These are phyloP conservation scores for Ophiocordyceps australis DNA, from an alignment of 2,329 filamentous ascomycete species.

Conservation along the genomic window DNA sequence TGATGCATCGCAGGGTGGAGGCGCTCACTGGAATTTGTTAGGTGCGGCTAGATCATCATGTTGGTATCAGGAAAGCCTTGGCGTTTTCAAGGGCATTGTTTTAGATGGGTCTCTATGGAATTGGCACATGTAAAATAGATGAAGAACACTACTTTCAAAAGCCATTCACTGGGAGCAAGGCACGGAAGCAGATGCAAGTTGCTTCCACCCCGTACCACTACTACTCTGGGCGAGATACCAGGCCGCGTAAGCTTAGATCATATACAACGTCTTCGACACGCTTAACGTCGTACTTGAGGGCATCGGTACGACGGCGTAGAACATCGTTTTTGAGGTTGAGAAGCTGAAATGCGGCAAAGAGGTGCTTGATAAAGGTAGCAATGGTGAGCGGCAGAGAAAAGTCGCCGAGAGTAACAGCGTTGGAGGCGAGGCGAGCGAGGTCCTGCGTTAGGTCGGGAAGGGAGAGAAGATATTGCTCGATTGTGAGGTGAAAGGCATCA, in stretches of 20 bases:
- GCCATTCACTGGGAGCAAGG: neutral
- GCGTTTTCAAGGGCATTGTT: too few species aligned
- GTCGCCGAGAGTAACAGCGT: slow-evolving; percentile 78
- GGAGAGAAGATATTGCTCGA: slow-evolving; percentile 90
- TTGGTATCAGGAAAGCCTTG: too few species aligned
- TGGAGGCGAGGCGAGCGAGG: slow-evolving; percentile 77
- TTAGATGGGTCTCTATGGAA: too few species aligned
- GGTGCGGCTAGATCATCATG: too few species aligned
- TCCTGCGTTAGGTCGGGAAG: slow-evolving; percentile 81
- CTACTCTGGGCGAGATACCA: too few species aligned
- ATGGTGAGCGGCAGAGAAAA: slow-evolving; percentile 74
- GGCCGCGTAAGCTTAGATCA: slow-evolving; percentile 71
- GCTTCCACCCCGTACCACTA: too few species aligned
- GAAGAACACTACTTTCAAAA: too few species aligned
- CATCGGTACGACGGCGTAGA: slow-evolving; percentile 72
- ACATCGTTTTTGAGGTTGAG: slow-evolving; percentile 95
- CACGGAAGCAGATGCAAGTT: neutral
- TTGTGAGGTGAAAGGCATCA: slow-evolving; percentile 86
- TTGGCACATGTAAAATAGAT: too few species aligned
- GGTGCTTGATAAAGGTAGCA: slow-evolving; percentile 80
- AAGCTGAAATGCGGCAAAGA: slow-evolving; percentile 91
- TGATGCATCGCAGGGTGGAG: too few species aligned
- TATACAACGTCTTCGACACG: slow-evolving; percentile 98
- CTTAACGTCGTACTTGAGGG: slow-evolving; percentile 94
- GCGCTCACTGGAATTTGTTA: too few species aligned